Percentiles rank a stretch among this genome's conserved stretches.
These are phyloP conservation scores for Yamadazyma sp. DNA, from an alignment of 805 yeast genomes.

Conservation along the genomic window DNA sequence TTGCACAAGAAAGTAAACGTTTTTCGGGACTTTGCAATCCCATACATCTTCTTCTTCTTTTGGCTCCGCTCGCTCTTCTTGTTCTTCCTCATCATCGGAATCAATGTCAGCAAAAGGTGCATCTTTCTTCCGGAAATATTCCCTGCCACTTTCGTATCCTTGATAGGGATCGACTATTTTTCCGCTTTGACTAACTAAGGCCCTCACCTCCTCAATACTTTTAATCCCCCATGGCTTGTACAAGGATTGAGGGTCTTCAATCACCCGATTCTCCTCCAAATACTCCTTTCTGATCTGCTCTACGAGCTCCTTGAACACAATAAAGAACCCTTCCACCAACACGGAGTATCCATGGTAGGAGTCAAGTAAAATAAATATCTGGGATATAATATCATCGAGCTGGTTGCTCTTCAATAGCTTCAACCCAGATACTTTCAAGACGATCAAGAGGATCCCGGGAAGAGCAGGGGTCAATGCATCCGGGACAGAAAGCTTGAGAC, in stretches of 20 bases:
- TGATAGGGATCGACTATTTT: constrained; percentile 27
- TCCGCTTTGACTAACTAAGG: constrained; percentile 40
- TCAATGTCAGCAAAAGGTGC: constrained; percentile 27
- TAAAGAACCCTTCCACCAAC: constrained; percentile 71
- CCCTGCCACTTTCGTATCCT: constrained; percentile 35
- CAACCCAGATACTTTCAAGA: constrained; percentile 70
- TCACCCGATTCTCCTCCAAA: constrained; percentile 2
- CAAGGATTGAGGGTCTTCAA: constrained; percentile 12
- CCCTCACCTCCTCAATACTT: constrained; percentile 42
- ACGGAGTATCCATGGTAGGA: constrained; percentile 78
- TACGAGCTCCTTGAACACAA: constrained; percentile 63
- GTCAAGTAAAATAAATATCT: constrained; percentile 77
- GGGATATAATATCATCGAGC: constrained; percentile 69
- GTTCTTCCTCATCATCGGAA: constrained; percentile 32
- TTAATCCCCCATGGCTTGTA: constrained; percentile 64
- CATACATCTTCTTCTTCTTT: constrained; percentile 39
- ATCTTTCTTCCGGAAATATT: constrained; percentile 41
- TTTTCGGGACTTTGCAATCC: constrained; percentile 65
- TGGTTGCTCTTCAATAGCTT: constrained; percentile 54
- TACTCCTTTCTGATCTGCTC: constrained; percentile 32
- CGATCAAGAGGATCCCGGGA: constrained; percentile 64
- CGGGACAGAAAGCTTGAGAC: constrained; percentile 66
- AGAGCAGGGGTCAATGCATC: constrained; percentile 69
- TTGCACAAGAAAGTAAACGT: constrained; percentile 57
- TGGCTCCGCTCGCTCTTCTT: constrained; percentile 18